Base-by-base conservation (phyloP, 371 early-diverging fungal genomes). In the Haplosporangium sp. region DNA sequence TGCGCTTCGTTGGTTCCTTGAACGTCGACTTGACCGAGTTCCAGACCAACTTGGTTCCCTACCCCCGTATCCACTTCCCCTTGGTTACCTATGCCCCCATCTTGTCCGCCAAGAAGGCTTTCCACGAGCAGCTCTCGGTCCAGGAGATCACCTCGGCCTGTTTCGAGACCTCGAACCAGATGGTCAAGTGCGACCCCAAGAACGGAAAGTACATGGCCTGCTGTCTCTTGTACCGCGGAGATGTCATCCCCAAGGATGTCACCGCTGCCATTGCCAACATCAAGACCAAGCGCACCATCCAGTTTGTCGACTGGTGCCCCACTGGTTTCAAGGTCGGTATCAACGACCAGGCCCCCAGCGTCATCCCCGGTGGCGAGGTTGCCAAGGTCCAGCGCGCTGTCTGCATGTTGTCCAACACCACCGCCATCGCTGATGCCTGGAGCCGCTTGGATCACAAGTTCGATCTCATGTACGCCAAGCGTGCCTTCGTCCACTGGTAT, bases 401-500 rank as follows among this genome's bases (percentile, higher is more conserved):
- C 63, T 96, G 96, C 91, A 91, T 95, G 88, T 84, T 97, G 81
- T 91, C 91, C 85, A 96, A 96, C 92, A 97, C 98, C 81, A 97
- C 97, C 53, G 96, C 96, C 71, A 97, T 97, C 79, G 93, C 94
- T 67, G 96, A 96, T 84, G 97, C 98, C 73, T 97, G 98, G 98
- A 89, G 91, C 77, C 93, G 96, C 82, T 89, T 97, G 64, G 94
- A 97, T 86, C 91, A 95, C 87, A 96, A 96, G 93, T 97, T 97
- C 83, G 95, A 94, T 81, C 88, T 96, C 66, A 97, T 96, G 98
- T 97, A 95, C 89, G 93, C 94, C 86, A 97, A 96, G 91, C 93
- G 98, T 83, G 98, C 97, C 81, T 97, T 97, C 83, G 98, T 97
- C 66, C 98, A 97, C 91, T 97, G 98, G 98, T 97, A 96, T 85